Base-by-base conservation (phyloP, 2,329 filamentous ascomycete species). In the Neofusicoccum laricinum region DNA sequence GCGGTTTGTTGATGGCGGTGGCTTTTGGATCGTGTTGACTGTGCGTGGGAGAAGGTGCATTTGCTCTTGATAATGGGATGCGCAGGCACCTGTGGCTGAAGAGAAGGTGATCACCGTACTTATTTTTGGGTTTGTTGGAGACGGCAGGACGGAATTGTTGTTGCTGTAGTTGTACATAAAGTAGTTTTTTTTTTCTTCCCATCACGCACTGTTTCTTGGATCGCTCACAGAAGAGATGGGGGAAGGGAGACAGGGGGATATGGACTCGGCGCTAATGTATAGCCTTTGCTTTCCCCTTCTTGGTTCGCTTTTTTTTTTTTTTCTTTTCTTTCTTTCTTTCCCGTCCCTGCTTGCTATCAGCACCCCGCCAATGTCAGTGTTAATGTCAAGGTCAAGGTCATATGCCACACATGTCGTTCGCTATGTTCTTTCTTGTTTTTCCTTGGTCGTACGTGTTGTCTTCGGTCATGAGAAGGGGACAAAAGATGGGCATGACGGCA, bases 181-280 rank as follows among this genome's bases (percentile, higher is more conserved):
- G 25, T 34, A 51, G 45, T 30, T 51, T 34, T 34, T 51, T n/a
- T 14, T 30, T 51, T 30, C n/a, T n/a, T n/a, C n/a, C n/a, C 25
- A 30, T 30, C 25, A 6, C 25, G 7, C 25, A 19, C 48, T 34
- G 48, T 51, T 19, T 25, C 7, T 49, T 25, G 2, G 19, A 8
- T 53, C 34, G 7, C 15, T 38, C 34, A 32, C 32, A n/a, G 30
- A 0, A 17, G 41, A 45, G 41, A 45, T 4, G 19, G 32, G 32
- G 30, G 48, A 51, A 51, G 48, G 30, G 25, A 38, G 49, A 38
- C 15, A n/a, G 32, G 49, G 49, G 32, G 12, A 19, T 48, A 48
- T 30, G 45, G 45, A 30, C 45, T 38, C n/a, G 49, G 49, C 49
- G 49, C 49, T 53, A 53, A 53, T 53, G 49, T 53, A 53, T 53